Percentiles rank a stretch among this genome's conserved stretches.
phyloP scores from a whole-genome alignment of 164 flowering plant genomes.

The Chimonanthus praecox region DNA sequence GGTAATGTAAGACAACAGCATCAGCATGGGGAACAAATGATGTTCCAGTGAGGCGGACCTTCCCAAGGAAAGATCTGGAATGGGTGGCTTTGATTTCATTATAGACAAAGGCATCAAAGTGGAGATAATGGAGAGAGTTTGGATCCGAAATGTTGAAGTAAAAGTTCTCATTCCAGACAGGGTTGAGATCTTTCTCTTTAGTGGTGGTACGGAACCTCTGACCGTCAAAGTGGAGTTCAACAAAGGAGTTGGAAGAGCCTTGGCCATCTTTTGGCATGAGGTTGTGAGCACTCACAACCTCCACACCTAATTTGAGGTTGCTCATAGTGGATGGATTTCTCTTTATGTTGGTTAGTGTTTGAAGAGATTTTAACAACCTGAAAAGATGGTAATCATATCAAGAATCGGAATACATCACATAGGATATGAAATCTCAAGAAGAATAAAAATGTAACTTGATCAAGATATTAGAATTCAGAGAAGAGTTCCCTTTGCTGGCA shows the following conservation, averaged over 20 bases:
- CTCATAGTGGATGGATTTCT: constrained; percentile 27
- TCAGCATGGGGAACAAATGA: constrained; percentile 79
- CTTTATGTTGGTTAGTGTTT: constrained; percentile 1
- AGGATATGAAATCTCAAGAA: no score
- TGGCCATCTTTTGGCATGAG: constrained; percentile 84
- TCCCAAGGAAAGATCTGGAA: constrained; percentile 68
- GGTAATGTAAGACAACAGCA: constrained; percentile 70
- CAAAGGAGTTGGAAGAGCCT: constrained; percentile 67
- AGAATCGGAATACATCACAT: no score
- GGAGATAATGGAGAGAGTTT: constrained; percentile 43
- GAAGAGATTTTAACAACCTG: constrained; percentile 7
- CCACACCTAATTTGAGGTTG: constrained; percentile 77
- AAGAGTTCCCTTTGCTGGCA: no score
- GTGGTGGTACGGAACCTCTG: constrained; percentile 65
- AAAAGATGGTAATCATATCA: no score
- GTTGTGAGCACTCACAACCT: constrained; percentile 74
- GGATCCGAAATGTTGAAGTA: constrained; percentile 83
- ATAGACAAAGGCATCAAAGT: constrained; percentile 63
- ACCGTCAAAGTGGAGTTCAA: constrained; percentile 75
- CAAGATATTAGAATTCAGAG: no score
- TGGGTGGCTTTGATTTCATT: constrained; percentile 35
- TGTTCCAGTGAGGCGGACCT: constrained; percentile 53
- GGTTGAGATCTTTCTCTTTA: constrained; percentile 83
- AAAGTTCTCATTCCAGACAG: constrained; percentile 86
- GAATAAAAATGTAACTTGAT: no score